Evolutionary conservation across 2,329 filamentous ascomycete genomes (phyloP).

Genomic region (Neobulgaria alba): DNA sequence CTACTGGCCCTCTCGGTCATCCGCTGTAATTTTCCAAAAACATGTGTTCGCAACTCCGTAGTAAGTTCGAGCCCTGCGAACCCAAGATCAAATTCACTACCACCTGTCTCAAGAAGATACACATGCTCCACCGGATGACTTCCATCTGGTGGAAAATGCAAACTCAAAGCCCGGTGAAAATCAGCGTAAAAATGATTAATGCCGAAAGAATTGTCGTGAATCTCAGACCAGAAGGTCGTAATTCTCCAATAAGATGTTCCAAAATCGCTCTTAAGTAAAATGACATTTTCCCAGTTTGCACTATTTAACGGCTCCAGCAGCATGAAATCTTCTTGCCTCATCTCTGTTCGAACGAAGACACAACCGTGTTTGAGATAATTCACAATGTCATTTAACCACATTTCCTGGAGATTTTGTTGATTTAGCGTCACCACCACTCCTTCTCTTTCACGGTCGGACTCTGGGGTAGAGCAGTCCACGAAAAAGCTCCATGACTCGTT

Average conservation of each 20-base stretch:
- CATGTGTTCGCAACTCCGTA: constrained; percentile 1
- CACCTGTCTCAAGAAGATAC: background rate
- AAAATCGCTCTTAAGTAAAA: background rate
- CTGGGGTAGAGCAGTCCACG: background rate
- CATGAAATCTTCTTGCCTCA: background rate
- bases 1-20: background rate
- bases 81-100: constrained; percentile 4
- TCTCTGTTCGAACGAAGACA: background rate
- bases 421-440: background rate
- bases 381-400: background rate
- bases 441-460: background rate
- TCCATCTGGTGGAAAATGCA: constrained; percentile 5
- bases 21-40: background rate
- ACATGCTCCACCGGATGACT: constrained; percentile 3
- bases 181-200: constrained; percentile 17
- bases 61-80: constrained; percentile 15
- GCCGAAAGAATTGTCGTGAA: constrained; percentile 5
- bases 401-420: background rate
- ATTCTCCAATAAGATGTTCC: constrained; percentile 19
- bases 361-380: background rate
- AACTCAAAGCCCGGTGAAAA: constrained; percentile 11
- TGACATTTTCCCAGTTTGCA: background rate
- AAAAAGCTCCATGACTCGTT: background rate
- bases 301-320: constrained; percentile 4
- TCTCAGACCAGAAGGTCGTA: constrained; percentile 2